Evolutionary conservation across 352 stramenopile species (phyloP).

Genomic region (Phytopythium helicoides): DNA sequence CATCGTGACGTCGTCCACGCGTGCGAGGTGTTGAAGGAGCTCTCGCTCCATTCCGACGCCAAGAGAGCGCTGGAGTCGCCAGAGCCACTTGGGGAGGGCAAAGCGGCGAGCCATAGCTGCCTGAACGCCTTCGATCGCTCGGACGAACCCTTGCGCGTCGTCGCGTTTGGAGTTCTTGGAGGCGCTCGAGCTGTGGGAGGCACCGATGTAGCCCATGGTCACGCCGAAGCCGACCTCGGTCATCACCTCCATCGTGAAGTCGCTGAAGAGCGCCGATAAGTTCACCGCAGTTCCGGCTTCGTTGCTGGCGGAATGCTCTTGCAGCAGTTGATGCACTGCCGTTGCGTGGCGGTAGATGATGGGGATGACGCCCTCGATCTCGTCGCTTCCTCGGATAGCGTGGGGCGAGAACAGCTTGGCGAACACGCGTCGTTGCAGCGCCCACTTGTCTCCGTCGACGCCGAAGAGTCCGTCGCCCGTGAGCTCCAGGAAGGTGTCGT

Average conservation of each 20-base stretch:
- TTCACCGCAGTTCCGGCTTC: conserved; percentile 16
- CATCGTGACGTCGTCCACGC: conserved; percentile 12
- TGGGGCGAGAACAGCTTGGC: conserved; percentile 79
- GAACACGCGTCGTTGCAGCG: conserved; percentile 65
- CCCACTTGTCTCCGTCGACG: conserved; percentile 49
- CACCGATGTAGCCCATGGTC: conserved; percentile 29
- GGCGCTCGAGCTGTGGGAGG: neutral
- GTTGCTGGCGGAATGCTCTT: conserved; percentile 7
- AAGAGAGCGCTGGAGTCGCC: conserved; percentile 2
- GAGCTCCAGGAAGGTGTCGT: conserved; percentile 35
- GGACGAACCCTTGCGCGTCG: neutral
- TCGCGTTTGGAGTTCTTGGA: neutral
- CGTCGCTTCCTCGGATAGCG: conserved; percentile 20
- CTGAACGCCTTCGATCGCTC: neutral
- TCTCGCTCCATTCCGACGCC: conserved; percentile 2
- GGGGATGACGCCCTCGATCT: conserved; percentile 23
- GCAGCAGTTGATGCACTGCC: conserved; percentile 21
- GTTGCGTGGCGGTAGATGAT: conserved; percentile 24
- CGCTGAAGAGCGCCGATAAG: conserved; percentile 35
- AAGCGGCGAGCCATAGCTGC: neutral
- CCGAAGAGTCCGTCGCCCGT: conserved; percentile 66
- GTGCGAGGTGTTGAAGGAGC: neutral
- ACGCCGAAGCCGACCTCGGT: conserved; percentile 66
- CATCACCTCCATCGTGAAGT: conserved; percentile 66
- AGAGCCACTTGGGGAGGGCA: conserved; percentile 4